Evolutionary conservation across 78 protist genomes (phyloP).

Genomic region (Goniomonas avonlea): DNA sequence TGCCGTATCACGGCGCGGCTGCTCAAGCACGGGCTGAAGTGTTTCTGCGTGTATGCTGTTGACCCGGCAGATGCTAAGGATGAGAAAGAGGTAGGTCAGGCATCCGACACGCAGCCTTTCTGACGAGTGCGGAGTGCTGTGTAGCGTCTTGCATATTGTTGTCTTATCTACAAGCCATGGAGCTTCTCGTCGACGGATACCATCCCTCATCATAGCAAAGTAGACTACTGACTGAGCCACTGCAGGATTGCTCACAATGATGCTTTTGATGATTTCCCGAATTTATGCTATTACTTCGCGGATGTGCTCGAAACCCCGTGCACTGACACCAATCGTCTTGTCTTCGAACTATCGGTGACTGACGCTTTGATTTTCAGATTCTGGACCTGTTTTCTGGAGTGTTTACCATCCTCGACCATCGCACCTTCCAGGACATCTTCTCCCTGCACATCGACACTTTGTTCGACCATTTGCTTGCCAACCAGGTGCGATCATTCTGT

Average conservation of each 20-base stretch:
- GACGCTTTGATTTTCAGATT: too few relatives aligned
- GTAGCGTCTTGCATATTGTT: too few relatives aligned
- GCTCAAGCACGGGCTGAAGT: slow-evolving; percentile 51
- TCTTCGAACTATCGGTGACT: not conserved
- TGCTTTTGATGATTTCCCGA: too few relatives aligned
- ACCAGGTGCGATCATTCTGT: too few relatives aligned
- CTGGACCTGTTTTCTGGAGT: slow-evolving; percentile 73
- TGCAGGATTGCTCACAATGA: too few relatives aligned
- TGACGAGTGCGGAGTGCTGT: too few relatives aligned
- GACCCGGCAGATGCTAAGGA: slow-evolving; percentile 11
- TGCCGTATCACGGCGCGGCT: slow-evolving; percentile 19
- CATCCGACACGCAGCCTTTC: not conserved
- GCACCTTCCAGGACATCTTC: slow-evolving; percentile 56
- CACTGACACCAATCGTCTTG: not conserved
- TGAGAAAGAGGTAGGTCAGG: slow-evolving; percentile 15
- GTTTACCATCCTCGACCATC: slow-evolving; percentile 59
- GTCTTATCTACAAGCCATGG: too few relatives aligned
- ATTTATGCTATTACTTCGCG: too few relatives aligned
- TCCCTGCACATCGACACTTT: slow-evolving; percentile 36
- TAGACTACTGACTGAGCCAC: too few relatives aligned
- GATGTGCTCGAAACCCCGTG: too few relatives aligned
- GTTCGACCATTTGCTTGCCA: slow-evolving; percentile 15
- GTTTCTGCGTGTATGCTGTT: slow-evolving; percentile 46
- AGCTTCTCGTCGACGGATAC: too few relatives aligned
- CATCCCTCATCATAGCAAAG: too few relatives aligned